phyloP scores from a whole-genome alignment of 371 early-diverging fungal species.

The Lichtheimia hyalospora region DNA sequence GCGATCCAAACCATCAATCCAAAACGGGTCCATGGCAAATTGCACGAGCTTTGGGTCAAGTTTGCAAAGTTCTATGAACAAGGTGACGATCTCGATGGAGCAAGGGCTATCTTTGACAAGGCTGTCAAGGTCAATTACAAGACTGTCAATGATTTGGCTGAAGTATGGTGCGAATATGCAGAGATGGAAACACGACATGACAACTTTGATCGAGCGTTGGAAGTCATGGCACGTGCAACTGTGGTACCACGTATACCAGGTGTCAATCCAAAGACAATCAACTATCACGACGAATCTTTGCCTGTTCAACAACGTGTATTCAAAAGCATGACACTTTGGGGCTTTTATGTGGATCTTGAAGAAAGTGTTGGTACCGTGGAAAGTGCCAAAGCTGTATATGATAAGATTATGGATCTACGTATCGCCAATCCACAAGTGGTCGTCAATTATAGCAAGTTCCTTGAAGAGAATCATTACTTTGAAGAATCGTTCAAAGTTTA shows the following conservation, averaged over 20 bases:
- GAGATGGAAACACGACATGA: constrained; percentile 88
- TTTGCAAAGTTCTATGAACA: constrained; percentile 87
- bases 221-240: constrained; percentile 80
- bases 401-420: constrained; percentile 88
- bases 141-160: constrained; percentile 83
- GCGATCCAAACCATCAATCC: constrained; percentile 81
- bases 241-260: constrained; percentile 48
- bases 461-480: constrained; percentile 88
- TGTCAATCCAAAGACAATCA: constrained; percentile 44
- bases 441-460: constrained; percentile 89
- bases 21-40: constrained; percentile 77
- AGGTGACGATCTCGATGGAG: constrained; percentile 58
- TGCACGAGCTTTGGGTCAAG: constrained; percentile 81
- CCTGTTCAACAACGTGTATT: constrained; percentile 85
- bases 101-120: constrained; percentile 83
- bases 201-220: constrained; percentile 65
- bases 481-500: constrained; percentile 95
- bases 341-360: constrained; percentile 91
- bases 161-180: constrained; percentile 92
- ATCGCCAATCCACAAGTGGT: constrained; percentile 95
- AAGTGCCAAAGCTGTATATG: constrained; percentile 85
- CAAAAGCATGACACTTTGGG: constrained; percentile 91
- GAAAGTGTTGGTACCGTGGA: constrained; percentile 90
- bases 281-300: constrained; percentile 65
- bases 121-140: constrained; percentile 82